phyloP scores from a whole-genome alignment of 2,329 filamentous ascomycete genomes.

The Thelonectria blattea region DNA sequence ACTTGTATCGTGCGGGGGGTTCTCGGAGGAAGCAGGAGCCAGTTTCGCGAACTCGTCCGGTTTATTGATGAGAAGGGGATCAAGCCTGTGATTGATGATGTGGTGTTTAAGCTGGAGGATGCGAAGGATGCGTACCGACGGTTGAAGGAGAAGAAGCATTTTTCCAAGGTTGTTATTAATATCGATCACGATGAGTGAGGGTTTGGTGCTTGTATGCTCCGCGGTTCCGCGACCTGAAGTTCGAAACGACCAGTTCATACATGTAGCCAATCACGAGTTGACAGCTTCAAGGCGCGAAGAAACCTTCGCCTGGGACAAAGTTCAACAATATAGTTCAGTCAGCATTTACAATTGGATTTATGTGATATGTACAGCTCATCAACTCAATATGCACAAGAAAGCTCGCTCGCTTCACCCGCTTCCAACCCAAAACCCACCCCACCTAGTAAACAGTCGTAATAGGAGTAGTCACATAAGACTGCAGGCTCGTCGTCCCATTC shows the following conservation, averaged over 20 bases:
- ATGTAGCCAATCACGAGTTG: too few relatives aligned
- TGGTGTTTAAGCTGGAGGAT: conserved; percentile 40
- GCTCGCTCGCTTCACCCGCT: not conserved
- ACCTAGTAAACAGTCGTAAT: conserved; percentile 34
- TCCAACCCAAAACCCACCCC: conserved; percentile 19
- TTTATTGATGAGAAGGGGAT: conserved; percentile 43
- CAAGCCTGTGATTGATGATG: conserved; percentile 40
- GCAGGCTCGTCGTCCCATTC: conserved; percentile 39
- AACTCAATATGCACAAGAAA: not conserved
- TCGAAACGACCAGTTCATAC: too few relatives aligned
- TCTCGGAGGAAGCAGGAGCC: conserved; percentile 34
- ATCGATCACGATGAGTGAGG: conserved; percentile 29
- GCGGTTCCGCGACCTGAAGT: too few relatives aligned
- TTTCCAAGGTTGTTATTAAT: conserved; percentile 44
- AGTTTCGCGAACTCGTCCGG: conserved; percentile 39
- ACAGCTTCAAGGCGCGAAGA: too few relatives aligned
- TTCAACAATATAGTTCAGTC: too few relatives aligned
- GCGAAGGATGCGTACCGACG: conserved; percentile 42
- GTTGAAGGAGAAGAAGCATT: conserved; percentile 44
- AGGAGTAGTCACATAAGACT: conserved; percentile 36
- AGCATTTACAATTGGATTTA: not conserved
- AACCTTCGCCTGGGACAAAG: too few relatives aligned
- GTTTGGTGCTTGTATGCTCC: too few relatives aligned
- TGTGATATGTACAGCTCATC: not conserved
- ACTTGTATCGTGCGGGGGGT: conserved; percentile 41